phyloP scores from a whole-genome alignment of 1,139 yeast genomes.

The Geotrichum candidum region DNA sequence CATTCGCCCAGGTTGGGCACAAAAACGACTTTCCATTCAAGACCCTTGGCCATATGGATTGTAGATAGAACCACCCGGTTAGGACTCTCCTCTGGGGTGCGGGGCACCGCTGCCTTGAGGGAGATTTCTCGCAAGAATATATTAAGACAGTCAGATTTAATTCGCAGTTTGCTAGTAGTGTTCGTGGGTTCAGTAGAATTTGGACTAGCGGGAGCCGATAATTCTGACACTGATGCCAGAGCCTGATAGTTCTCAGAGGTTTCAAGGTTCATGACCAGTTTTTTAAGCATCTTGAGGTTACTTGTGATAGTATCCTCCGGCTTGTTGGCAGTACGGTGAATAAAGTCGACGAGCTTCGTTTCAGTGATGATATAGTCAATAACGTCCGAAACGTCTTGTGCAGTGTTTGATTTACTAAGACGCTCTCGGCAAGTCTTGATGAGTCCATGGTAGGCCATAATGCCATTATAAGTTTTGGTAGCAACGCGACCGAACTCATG shows the following conservation, averaged over 20 bases:
- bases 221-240: background rate
- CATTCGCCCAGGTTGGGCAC: conserved; percentile 65
- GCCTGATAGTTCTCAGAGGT: background rate
- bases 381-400: background rate
- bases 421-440: conserved; percentile 7
- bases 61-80: conserved; percentile 44
- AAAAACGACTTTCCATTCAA: conserved; percentile 85
- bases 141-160: conserved; percentile 5
- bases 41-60: conserved; percentile 84
- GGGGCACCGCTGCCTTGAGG: background rate
- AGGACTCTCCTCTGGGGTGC: background rate
- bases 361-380: conserved; percentile 4
- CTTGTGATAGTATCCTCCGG: background rate
- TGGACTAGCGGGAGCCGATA: background rate
- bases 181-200: background rate
- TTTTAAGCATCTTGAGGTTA: conserved; percentile 2
- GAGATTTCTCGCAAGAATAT: conserved; percentile 3
- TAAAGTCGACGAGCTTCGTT: background rate
- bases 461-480: conserved; percentile 13
- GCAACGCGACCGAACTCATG: conserved; percentile 7
- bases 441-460: conserved; percentile 18
- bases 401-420: background rate
- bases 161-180: background rate
- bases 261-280: background rate
- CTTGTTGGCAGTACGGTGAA: conserved; percentile 3